Evolutionary conservation across 805 yeast genomes (phyloP).

Genomic region (Schwanniomyces occidentalis): DNA sequence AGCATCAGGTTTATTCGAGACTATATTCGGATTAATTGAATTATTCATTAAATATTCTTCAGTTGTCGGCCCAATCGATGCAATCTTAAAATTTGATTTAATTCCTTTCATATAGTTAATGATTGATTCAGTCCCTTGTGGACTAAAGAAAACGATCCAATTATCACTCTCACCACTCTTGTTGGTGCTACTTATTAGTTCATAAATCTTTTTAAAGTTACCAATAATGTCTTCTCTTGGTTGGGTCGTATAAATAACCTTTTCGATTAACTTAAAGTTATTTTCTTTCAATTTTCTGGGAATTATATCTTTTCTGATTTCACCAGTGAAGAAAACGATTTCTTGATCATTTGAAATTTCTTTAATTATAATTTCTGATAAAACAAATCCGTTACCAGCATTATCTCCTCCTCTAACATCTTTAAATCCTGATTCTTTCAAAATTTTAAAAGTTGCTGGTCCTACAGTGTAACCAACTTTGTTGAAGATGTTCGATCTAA

Average conservation of each 20-base stretch:
- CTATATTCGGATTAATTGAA: slow-evolving; percentile 59
- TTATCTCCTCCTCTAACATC: slow-evolving; percentile 68
- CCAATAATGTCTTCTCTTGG: slow-evolving; percentile 47
- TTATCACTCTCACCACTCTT: slow-evolving; percentile 17
- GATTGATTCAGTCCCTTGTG: slow-evolving; percentile 77
- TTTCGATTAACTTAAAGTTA: slow-evolving; percentile 53
- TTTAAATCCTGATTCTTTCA: slow-evolving; percentile 61
- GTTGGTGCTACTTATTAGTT: slow-evolving; percentile 6
- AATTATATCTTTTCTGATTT: slow-evolving; percentile 75
- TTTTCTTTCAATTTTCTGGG: slow-evolving; percentile 55
- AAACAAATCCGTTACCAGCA: slow-evolving; percentile 78
- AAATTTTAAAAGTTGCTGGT: slow-evolving; percentile 73
- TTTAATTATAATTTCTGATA: slow-evolving; percentile 62
- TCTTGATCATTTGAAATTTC: slow-evolving; percentile 32
- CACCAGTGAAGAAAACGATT: slow-evolving; percentile 81
- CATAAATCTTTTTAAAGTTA: slow-evolving; percentile 25
- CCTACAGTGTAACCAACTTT: slow-evolving; percentile 85
- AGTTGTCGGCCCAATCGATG: slow-evolving; percentile 94
- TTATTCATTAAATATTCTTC: slow-evolving; percentile 54
- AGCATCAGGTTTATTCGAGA: slow-evolving; percentile 75
- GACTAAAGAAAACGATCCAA: slow-evolving; percentile 89
- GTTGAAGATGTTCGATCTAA: slow-evolving; percentile 29
- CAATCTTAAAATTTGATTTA: slow-evolving; percentile 45
- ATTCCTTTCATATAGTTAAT: slow-evolving; percentile 39
- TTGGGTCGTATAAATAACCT: slow-evolving; percentile 69